A percentile compares a stretch with the other conserved stretches of the same genome.
These are phyloP conservation scores for Talaromyces sp. DNA, from an alignment of 2,329 filamentous ascomycete species.

Conservation along the genomic window DNA sequence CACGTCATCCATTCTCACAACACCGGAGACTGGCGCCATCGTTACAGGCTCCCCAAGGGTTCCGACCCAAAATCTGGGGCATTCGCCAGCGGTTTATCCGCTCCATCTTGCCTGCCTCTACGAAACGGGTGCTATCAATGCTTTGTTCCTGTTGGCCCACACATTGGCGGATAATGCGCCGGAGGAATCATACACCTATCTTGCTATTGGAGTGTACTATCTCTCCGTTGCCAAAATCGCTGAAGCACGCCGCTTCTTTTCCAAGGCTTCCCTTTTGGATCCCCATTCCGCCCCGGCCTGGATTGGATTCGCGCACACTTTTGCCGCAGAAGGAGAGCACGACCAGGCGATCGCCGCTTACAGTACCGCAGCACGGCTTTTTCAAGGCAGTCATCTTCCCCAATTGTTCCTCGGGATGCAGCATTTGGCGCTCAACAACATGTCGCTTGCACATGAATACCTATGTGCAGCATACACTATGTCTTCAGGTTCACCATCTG, in stretches of 20 bases:
- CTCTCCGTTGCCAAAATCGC: constrained; percentile 82
- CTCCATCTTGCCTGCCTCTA: constrained; percentile 87
- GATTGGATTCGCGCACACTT: constrained; percentile 98
- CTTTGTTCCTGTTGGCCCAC: constrained; percentile 86
- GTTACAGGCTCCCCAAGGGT: constrained; percentile 18
- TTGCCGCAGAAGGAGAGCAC: constrained; percentile 94
- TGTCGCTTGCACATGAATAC: constrained; percentile 90
- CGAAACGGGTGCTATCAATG: constrained; percentile 79
- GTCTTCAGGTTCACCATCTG: constrained; percentile 37
- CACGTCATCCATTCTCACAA: constrained; percentile 73
- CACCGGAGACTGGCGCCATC: constrained; percentile 79
- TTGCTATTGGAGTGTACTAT: constrained; percentile 94
- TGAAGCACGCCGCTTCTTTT: constrained; percentile 92
- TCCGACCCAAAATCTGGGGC: constrained; percentile 33
- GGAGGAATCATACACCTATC: constrained; percentile 84
- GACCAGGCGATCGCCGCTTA: constrained; percentile 98
- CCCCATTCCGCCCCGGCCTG: constrained; percentile 95
- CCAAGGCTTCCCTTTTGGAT: constrained; percentile 95
- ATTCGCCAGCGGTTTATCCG: constrained; percentile 62
- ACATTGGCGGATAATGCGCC: constrained; percentile 89
- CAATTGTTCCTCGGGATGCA: constrained; percentile 98
- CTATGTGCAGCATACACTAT: constrained; percentile 76
- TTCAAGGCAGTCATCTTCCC: constrained; percentile 93
- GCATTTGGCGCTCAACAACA: constrained; percentile 91
- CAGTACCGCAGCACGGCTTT: constrained; percentile 86